phyloP scores from a whole-genome alignment of 129 eudicot genomes.

The Flaveria ramosissima region DNA sequence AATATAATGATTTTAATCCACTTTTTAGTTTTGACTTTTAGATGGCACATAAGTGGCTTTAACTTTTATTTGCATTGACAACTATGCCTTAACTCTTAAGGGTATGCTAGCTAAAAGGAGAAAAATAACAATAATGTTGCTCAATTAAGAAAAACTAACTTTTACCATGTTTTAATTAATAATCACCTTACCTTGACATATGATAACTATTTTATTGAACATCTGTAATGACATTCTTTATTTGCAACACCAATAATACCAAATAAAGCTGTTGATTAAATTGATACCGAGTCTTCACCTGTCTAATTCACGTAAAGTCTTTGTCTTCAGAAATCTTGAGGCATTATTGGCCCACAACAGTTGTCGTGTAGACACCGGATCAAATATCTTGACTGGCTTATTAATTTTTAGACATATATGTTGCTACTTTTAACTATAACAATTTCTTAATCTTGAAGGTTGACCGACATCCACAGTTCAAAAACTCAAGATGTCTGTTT shows the following conservation, averaged over 20 bases:
- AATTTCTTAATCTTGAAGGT: conserved; percentile 52
- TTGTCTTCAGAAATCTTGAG: conserved; percentile 26
- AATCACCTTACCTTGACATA: not conserved
- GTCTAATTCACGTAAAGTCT: conserved; percentile 28
- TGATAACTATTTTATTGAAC: not conserved
- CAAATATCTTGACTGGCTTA: conserved; percentile 3
- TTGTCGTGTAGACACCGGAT: conserved; percentile 24
- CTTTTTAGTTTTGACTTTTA: conserved; percentile 14
- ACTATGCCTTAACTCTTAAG: conserved; percentile 13
- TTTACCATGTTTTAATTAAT: conserved; percentile 13
- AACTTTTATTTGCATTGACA: conserved; percentile 1
- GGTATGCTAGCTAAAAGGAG: not conserved
- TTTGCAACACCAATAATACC: conserved; percentile 12
- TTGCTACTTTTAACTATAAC: not conserved
- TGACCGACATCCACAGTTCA: conserved; percentile 90
- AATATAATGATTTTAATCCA: not conserved
- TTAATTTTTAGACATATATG: not conserved
- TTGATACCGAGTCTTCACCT: conserved; percentile 15
- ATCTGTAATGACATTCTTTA: conserved; percentile 27
- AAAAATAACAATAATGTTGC: conserved; percentile 22
- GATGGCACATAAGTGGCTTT: conserved; percentile 1
- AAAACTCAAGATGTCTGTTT: conserved; percentile 76
- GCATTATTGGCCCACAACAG: conserved; percentile 40
- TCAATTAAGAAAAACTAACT: conserved; percentile 11
- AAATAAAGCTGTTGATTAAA: conserved; percentile 26